Base-by-base conservation (phyloP, 2,329 filamentous ascomycete genomes). In the Ophiostoma himal-ulmi region DNA sequence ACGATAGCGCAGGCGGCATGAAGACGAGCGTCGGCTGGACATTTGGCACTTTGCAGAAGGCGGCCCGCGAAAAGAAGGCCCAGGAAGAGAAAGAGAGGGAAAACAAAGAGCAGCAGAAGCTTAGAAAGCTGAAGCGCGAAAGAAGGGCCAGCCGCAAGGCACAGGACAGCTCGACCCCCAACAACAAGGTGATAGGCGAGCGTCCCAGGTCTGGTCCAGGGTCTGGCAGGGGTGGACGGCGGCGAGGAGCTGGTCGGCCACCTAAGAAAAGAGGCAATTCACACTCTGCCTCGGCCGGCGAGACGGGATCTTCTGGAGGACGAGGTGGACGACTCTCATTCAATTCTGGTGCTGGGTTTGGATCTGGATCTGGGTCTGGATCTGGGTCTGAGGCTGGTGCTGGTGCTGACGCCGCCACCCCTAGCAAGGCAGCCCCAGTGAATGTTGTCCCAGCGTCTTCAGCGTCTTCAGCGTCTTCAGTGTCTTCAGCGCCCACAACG, bases 171-270 rank as follows among this genome's bases (percentile, higher is more conserved):
- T 26, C 11, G 60, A 65, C 60, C 6, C 30, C 60, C 60, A n/a
- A 39, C 14, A 22, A 64, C 6, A 17, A 20, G 26, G 8, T 34
- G 17, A 17, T 14, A 8, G 60, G 26, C 20, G 70, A 71, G 54
- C 70, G 68, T 17, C 69, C 57, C 14, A 48, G 39, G 44, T 22
- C 37, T 5, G 66, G 65, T 34, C 57, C 68, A 1, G 71, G 73
- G 10, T 72, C 72, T n/a, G 73, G 73, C 17, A 64, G 73, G 68
- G 73, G 73, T n/a, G 73, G 73, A 17, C 71, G 72, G 22, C 48
- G 73, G 30, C 71, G 37, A 14, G 73, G 73, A 5, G 73, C 73
- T 30, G 73, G 72, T 8, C 70, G 73, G 2, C 73, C 72, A 7
- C 71, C 72, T 1, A 74, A 73, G 52, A 70, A 68, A 30, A 69